Conservation (phyloP, 2,329 filamentous ascomycete genomes). For the Sclerotinia borealis region DNA sequence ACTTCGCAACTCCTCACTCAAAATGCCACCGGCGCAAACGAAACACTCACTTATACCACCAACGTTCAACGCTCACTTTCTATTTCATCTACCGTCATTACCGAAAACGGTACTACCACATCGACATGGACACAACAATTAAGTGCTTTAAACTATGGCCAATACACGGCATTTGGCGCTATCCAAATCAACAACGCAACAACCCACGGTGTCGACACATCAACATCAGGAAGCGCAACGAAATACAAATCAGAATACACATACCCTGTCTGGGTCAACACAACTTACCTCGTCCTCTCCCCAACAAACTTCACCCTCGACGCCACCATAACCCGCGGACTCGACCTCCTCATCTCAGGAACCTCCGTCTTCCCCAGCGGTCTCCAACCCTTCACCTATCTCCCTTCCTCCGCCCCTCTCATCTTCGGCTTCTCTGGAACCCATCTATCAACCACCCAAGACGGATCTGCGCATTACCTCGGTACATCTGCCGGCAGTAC, state of each 20-base stretch:
- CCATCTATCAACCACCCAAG: slow-evolving; percentile 45
- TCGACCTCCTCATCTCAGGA: slow-evolving; percentile 41
- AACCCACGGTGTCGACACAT: slow-evolving; percentile 43
- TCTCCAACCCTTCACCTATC: slow-evolving; percentile 48
- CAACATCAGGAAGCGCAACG: slow-evolving; percentile 29
- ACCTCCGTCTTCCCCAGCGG: slow-evolving; percentile 52
- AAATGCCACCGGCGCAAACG: slow-evolving; percentile 47
- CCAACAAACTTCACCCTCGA: slow-evolving; percentile 44
- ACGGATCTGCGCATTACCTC: slow-evolving; percentile 53
- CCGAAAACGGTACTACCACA: slow-evolving; percentile 38
- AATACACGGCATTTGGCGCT: slow-evolving; percentile 47
- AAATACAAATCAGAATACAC: slow-evolving; percentile 39
- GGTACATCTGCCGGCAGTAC: slow-evolving; percentile 41
- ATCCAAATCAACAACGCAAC: slow-evolving; percentile 46
- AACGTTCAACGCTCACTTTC: slow-evolving; percentile 49
- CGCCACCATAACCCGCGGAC: slow-evolving; percentile 43
- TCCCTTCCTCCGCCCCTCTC: slow-evolving; percentile 24
- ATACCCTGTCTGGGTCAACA: slow-evolving; percentile 57
- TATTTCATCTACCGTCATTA: slow-evolving; percentile 46
- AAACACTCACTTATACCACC: slow-evolving; percentile 54
- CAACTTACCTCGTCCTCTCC: slow-evolving; percentile 39
- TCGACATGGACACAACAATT: slow-evolving; percentile 55
- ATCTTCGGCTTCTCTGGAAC: slow-evolving; percentile 34
- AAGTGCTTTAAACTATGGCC: slow-evolving; percentile 48
- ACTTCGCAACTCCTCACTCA: slow-evolving; percentile 45